Percentiles rank a stretch among this genome's conserved stretches.
Evolutionary conservation across 1,284 basidiomycete species (phyloP).

Genomic region (Pholiota adiposa): DNA sequence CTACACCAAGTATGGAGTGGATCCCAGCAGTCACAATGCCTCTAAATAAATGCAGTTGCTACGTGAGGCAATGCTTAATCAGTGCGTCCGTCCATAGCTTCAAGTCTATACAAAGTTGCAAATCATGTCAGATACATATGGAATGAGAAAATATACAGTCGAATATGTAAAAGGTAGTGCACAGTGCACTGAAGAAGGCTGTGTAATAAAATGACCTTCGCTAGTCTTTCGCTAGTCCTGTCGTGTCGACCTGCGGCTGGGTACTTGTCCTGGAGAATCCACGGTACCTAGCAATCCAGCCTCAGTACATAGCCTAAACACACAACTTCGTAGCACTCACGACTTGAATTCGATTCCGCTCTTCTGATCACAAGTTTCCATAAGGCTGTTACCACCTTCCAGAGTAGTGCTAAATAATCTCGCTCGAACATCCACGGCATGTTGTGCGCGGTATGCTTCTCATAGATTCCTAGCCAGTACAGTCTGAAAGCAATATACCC

Average conservation of each 20-base stretch:
- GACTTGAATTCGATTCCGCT: background rate
- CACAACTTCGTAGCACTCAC: constrained; percentile 3
- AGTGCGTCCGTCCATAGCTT: too few species aligned
- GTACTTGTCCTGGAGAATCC: constrained; percentile 3
- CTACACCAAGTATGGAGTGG: background rate
- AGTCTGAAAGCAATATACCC: constrained; percentile 19
- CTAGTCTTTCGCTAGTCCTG: background rate
- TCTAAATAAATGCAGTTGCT: background rate
- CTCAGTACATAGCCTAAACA: background rate
- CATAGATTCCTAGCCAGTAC: constrained; percentile 33
- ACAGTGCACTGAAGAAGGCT: too few species aligned
- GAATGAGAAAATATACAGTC: too few species aligned
- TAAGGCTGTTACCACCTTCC: constrained; percentile 1
- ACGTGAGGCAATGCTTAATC: background rate
- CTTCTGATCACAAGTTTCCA: background rate
- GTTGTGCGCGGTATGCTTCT: constrained; percentile 25
- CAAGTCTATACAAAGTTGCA: too few species aligned
- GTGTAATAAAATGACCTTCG: too few species aligned
- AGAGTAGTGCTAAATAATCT: constrained; percentile 20
- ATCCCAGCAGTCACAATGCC: too few species aligned
- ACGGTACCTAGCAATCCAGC: background rate
- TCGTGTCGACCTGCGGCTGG: constrained; percentile 7
- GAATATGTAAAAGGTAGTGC: too few species aligned
- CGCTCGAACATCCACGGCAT: constrained; percentile 29
- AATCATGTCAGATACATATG: too few species aligned